Base-by-base conservation (phyloP, 1,284 basidiomycete genomes). In the Apiotrichum siamense region DNA sequence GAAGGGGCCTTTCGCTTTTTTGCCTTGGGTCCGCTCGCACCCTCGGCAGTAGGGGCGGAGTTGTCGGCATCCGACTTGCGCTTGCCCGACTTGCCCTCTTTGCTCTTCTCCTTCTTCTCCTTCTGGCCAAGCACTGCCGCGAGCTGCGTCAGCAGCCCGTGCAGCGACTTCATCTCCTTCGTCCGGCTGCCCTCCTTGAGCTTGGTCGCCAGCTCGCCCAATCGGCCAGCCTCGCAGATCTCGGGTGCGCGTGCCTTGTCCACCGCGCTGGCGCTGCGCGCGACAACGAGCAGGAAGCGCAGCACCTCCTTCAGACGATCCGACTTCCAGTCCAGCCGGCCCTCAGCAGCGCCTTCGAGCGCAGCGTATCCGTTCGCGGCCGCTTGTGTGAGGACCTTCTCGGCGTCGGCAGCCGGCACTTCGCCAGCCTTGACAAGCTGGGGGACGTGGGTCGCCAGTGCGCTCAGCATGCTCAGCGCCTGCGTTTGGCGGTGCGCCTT, bases 401-500 rank as follows among this genome's bases (percentile, higher is more conserved):
- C 58, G 15, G 82, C 68, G 44, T 82, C 78, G 3, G 73, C 54
- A 2, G 44, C 41, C 6, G 62, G 43, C 2, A 65, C 60, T 2
- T 71, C 60, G 48, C 59, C 52, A 18, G 66, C 60, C 60, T 76
- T 64, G 58, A 83, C 80, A 45, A 80, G 68, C 4, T 72, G 68
- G n/a, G 80, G 76, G 17, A 84, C 71, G 54, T 84, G 83, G 47
- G 76, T 80, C 39, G 88, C 60, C 7, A 94, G 75, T 3, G 78
- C 72, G 50, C 86, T 81, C 15, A 94, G 68, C 36, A 97, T 78
- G 38, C 83, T 79, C 67, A 87, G 84, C 9, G 79, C 82, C 69
- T 94, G 90, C 52, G 77, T 78, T 67, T 81, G 82, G 47, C 89
- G 79, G 69, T 86, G 93, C 1, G 77, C 71, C 63, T 92, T 93